Evolutionary conservation across 2,329 filamentous ascomycete genomes (phyloP).

Genomic region (Calcarisporium arbuscula): DNA sequence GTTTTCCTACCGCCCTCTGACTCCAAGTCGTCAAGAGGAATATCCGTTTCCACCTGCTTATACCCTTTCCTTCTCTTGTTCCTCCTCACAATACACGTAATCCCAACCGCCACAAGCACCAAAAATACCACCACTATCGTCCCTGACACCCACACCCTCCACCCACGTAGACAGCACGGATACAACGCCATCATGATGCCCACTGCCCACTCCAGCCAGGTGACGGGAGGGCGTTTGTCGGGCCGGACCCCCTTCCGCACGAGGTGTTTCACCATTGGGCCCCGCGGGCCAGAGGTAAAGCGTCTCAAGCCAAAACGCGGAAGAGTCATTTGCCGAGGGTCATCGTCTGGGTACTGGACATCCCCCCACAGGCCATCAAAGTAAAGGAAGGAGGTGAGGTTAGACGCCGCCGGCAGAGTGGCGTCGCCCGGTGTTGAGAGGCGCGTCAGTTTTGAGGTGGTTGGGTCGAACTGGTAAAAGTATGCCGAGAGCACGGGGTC

Average conservation of each 20-base stretch:
- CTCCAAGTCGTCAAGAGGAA: too few species aligned
- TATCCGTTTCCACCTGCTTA: too few species aligned
- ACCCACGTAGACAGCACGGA: slow-evolving; percentile 22
- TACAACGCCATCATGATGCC: slow-evolving; percentile 19
- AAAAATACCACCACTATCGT: slow-evolving; percentile 7
- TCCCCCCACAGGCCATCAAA: slow-evolving; percentile 24
- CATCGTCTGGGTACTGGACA: slow-evolving; percentile 15
- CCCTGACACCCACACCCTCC: slow-evolving; percentile 19
- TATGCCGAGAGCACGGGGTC: slow-evolving; percentile 23
- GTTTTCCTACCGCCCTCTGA: too few species aligned
- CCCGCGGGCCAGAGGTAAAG: slow-evolving; percentile 19
- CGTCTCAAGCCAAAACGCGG: slow-evolving; percentile 21
- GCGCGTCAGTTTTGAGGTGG: slow-evolving; percentile 11
- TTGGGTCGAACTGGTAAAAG: slow-evolving; percentile 20
- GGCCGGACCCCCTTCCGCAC: slow-evolving; percentile 20
- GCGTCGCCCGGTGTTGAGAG: slow-evolving; percentile 3
- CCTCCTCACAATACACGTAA: too few species aligned
- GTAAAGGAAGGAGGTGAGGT: slow-evolving; percentile 23
- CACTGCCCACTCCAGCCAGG: slow-evolving; percentile 18
- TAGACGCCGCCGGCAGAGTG: slow-evolving; percentile 6
- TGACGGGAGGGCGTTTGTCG: slow-evolving; percentile 11
- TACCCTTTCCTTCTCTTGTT: too few species aligned
- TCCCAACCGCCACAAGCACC: too few species aligned
- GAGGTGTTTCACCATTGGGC: slow-evolving; percentile 20
- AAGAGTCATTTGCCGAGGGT: slow-evolving; percentile 19